phyloP scores from a whole-genome alignment of 192 early-diverging fungal genomes.

The Coemansia sp. region DNA sequence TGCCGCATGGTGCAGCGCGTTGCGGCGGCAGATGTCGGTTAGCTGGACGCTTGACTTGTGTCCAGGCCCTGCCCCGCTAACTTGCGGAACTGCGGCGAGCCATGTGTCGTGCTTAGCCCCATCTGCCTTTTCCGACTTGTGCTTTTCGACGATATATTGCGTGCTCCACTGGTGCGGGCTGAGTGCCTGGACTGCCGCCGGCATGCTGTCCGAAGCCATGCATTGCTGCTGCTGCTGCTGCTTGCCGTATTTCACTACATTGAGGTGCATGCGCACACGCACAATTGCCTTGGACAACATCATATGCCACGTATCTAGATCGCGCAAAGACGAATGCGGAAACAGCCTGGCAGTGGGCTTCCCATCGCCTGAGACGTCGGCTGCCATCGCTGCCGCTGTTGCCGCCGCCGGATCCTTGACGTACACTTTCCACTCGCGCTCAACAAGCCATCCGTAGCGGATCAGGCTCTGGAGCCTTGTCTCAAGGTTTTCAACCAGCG shows the following conservation, averaged over 20 bases:
- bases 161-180: slow-evolving; percentile 34
- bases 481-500: slow-evolving; percentile 38
- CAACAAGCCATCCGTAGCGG: slow-evolving; percentile 48
- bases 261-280: slow-evolving; percentile 19
- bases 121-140: slow-evolving; percentile 34
- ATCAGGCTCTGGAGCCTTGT: slow-evolving; percentile 42
- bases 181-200: slow-evolving; percentile 1
- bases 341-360: slow-evolving; percentile 17
- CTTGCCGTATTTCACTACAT: slow-evolving; percentile 14
- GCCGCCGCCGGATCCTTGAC: slow-evolving; percentile 10
- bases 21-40: slow-evolving; percentile 42
- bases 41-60: slow-evolving; percentile 20
- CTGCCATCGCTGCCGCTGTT: not conserved
- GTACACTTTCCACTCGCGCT: slow-evolving; percentile 47
- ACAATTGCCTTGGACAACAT: slow-evolving; percentile 32
- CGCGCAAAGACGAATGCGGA: slow-evolving; percentile 24
- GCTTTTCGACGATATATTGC: slow-evolving; percentile 40
- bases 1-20: slow-evolving; percentile 49
- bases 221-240: slow-evolving; percentile 21
- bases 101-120: slow-evolving; percentile 27
- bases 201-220: not conserved
- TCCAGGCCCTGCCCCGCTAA: slow-evolving; percentile 14
- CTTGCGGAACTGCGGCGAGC: slow-evolving; percentile 39
- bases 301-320: slow-evolving; percentile 40
- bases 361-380: slow-evolving; percentile 6